Base-by-base conservation (phyloP, 257 asterid species). In the Plantago elongata region DNA sequence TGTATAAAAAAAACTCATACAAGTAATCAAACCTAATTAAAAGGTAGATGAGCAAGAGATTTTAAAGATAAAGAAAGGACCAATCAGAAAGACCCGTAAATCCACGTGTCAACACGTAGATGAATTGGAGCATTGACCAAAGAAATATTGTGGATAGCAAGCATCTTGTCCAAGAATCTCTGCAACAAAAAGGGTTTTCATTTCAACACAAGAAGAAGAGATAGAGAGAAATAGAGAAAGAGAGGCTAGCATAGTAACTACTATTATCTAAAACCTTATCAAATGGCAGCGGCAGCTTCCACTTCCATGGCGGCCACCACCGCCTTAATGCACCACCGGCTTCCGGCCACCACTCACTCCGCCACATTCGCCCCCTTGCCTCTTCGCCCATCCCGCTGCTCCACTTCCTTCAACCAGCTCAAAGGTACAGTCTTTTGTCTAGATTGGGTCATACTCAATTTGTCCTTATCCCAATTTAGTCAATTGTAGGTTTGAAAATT, bases 261-360 rank as follows among this genome's bases (percentile, higher is more conserved):
- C 27, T 9, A 45, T 9, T 46, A 7, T 29, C 34, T 34, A 9
- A 29, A 37, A 15, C 11, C 11, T 57, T 34, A 57, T 38, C 47
- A 37, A 83, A 89, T 89, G 84, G 89, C 91, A 51, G 82, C 80
- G 70, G 84, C 90, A 81, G 92, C 95, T 79, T 79, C 92, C 78
- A 79, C 91, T 75, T 89, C 92, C 51, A 87, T 84, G 95, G 91
- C 95, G 77, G 91, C 95, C 71, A 79, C 92, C 72, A 89, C 90
- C 84, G 84, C 83, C 55, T 78, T 83, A 72, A 51, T 79, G 57
- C 77, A 85, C 63, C 74, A 81, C 68, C 75, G 84, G 56, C 77
- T 79, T 57, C 82, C 85, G 12, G 74, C 78, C 57, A 57, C 72
- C 48, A 73, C 67, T 38, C 69, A 77, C 44, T 70, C 76, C 46